Conservation (phyloP, 2,329 filamentous ascomycete genomes). For the Sclerotinia minor region DNA sequence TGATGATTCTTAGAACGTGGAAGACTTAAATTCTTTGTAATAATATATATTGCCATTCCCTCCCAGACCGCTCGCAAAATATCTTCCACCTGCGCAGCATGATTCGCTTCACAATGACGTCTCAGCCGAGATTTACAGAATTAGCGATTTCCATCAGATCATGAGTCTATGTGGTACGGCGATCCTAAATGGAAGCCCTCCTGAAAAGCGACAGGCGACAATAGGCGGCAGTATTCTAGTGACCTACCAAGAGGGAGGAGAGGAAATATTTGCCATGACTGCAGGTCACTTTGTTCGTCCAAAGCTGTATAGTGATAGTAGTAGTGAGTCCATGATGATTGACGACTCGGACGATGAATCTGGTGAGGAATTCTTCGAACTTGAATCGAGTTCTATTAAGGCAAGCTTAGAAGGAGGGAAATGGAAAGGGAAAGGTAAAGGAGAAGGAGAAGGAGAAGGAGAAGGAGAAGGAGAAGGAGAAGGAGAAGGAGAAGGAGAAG, state of each 20-base stretch:
- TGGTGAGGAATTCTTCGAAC: neutral
- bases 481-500: no score
- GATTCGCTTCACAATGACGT: no score
- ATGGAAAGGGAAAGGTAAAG: no score
- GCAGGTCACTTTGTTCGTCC: neutral
- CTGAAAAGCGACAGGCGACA: neutral
- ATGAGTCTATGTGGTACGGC: neutral
- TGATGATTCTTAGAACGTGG: no score
- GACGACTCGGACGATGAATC: neutral
- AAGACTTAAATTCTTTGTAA: no score
- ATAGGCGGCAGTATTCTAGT: neutral
- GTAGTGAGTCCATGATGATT: neutral
- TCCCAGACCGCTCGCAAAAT: neutral
- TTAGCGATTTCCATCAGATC: neutral
- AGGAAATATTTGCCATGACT: neutral
- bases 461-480: no score
- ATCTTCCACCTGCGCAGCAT: no score
- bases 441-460: no score
- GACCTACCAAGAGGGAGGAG: neutral
- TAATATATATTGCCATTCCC: neutral
- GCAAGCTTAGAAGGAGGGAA: no score
- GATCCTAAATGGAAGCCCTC: neutral
- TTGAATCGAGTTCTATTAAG: neutral
- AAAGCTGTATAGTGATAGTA: no score
- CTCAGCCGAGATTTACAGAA: neutral